Conservation (phyloP, 768 basidiomycete genomes). For the Podaxis sp. region DNA sequence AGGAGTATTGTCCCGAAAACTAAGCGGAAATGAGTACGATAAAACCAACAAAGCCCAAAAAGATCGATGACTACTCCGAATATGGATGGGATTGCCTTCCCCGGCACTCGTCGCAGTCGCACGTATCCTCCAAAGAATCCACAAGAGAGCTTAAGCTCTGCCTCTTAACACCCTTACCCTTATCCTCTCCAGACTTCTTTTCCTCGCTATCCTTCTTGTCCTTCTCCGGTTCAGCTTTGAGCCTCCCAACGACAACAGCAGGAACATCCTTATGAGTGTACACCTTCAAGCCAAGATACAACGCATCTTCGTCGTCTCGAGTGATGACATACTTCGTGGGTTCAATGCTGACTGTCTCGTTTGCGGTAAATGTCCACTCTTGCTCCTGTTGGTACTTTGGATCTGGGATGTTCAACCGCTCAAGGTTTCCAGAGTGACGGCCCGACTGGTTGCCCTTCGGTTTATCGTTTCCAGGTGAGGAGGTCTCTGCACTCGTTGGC, state of each 20-base stretch:
- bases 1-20: not conserved
- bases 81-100: not conserved
- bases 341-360: constrained; percentile 6
- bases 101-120: constrained; percentile 9
- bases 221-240: constrained; percentile 33
- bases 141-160: constrained; percentile 4
- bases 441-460: not conserved
- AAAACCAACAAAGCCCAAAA: too few species aligned
- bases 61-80: not conserved
- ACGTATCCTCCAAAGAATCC: not conserved
- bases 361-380: not conserved
- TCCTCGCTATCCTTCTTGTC: constrained; percentile 18
- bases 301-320: constrained; percentile 36
- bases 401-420: constrained; percentile 7
- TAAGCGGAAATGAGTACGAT: too few species aligned
- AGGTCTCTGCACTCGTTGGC: constrained; percentile 6
- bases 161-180: not conserved
- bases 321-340: constrained; percentile 24
- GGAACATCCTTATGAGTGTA: constrained; percentile 46
- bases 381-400: constrained; percentile 12
- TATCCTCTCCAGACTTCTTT: constrained; percentile 1
- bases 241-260: constrained; percentile 32
- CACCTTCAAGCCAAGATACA: constrained; percentile 40
- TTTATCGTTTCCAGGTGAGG: not conserved
- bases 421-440: not conserved